Conservation (phyloP, 371 early-diverging fungal genomes). For the Mucor circinelloides region DNA sequence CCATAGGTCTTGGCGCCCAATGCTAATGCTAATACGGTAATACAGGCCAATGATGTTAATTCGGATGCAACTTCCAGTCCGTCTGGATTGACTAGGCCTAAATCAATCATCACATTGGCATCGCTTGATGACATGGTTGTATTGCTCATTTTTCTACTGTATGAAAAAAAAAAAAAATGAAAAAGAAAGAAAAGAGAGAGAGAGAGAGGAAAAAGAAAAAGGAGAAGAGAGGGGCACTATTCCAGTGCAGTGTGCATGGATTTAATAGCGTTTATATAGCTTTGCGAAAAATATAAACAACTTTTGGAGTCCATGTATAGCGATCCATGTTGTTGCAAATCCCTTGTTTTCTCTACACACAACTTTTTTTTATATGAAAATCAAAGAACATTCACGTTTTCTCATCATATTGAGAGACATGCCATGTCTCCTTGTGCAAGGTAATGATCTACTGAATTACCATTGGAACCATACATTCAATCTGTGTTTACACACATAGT, state of each 20-base stretch:
- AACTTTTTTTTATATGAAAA: background rate
- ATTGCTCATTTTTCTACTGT: background rate
- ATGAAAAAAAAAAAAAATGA: background rate
- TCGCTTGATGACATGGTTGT: background rate
- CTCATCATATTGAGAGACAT: too few species aligned
- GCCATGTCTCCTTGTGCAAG: too few species aligned
- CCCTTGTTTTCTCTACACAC: background rate
- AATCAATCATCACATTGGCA: background rate
- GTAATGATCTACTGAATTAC: background rate
- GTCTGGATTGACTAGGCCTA: slow-evolving; percentile 32
- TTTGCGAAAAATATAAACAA: background rate
- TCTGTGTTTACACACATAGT: background rate
- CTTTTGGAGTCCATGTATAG: background rate
- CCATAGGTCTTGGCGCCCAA: slow-evolving; percentile 44
- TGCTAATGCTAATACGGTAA: slow-evolving; percentile 41
- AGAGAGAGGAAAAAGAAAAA: background rate
- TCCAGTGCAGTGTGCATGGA: background rate
- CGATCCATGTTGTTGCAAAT: background rate
- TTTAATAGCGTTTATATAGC: background rate
- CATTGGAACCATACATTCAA: background rate
- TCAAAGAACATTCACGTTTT: background rate
- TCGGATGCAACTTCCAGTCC: slow-evolving; percentile 39
- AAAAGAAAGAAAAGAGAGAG: background rate
- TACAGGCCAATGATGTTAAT: slow-evolving; percentile 41
- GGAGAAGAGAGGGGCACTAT: background rate